Evolutionary conservation across 2,329 filamentous ascomycete genomes (phyloP).

Genomic region (Fusarium veterinarium): DNA sequence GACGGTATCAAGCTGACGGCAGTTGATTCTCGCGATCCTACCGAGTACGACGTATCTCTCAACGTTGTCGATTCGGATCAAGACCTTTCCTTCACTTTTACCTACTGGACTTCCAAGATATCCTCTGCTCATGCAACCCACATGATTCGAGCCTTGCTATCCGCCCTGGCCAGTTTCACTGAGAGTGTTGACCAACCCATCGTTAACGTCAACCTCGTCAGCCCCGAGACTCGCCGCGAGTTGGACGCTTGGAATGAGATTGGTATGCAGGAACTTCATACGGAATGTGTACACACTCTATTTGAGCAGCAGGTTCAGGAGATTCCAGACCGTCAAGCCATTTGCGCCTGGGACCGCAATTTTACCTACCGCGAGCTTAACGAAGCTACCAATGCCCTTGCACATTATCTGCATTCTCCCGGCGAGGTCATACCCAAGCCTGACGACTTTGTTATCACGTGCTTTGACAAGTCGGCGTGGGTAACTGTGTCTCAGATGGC

Average conservation of each 20-base stretch:
- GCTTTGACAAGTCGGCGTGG: neutral
- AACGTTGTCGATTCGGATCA: constrained; percentile 1
- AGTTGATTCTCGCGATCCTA: neutral
- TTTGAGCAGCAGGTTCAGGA: neutral
- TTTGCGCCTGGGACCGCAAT: neutral
- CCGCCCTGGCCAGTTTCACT: neutral
- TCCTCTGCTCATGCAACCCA: constrained; percentile 1
- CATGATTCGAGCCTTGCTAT: neutral
- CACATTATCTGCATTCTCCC: neutral
- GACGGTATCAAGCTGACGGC: neutral
- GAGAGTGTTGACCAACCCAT: neutral
- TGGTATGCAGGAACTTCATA: neutral
- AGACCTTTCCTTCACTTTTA: neutral
- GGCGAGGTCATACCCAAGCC: neutral
- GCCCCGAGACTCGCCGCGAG: neutral
- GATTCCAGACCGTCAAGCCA: neutral
- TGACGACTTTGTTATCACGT: neutral
- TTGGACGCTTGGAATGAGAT: neutral
- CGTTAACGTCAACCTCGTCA: neutral
- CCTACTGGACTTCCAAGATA: constrained; percentile 6
- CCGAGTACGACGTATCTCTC: constrained; percentile 8
- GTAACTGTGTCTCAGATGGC: neutral
- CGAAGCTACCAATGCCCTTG: neutral
- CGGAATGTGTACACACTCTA: neutral
- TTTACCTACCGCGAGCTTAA: neutral